Conservation (phyloP, 257 asterid genomes). For the Ilex aquifolium region DNA sequence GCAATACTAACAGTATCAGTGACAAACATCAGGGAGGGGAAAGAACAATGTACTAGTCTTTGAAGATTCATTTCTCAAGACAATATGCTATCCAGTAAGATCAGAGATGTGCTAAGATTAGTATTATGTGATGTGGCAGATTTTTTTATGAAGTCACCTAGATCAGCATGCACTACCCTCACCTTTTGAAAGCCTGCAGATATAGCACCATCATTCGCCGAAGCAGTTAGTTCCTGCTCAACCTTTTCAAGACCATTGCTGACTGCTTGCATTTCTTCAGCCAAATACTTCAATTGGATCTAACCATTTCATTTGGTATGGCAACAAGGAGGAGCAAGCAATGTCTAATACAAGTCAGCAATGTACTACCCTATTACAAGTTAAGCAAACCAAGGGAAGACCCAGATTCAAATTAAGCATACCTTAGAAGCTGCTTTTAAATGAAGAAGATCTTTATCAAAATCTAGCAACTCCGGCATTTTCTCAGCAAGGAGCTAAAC, state of each 20-base stretch:
- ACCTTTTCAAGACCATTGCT: conserved; percentile 97
- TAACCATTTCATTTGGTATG: conserved; percentile 12
- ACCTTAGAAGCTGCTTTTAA: conserved; percentile 98
- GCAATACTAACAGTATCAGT: too few relatives aligned
- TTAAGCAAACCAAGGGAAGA: conserved; percentile 12
- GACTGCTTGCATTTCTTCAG: conserved; percentile 99
- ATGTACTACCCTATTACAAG: background rate
- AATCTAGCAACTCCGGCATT: conserved; percentile 89
- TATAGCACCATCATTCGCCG: conserved; percentile 82
- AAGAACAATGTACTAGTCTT: too few relatives aligned
- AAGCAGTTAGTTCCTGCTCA: conserved; percentile 83
- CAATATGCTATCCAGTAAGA: too few relatives aligned
- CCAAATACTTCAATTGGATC: conserved; percentile 94
- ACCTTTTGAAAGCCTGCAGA: conserved; percentile 91
- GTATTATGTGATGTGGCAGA: background rate
- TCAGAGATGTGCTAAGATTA: too few relatives aligned
- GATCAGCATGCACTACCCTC: conserved; percentile 14
- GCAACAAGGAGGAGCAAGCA: conserved; percentile 22
- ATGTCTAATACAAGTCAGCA: conserved; percentile 2
- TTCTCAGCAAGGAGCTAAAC: conserved; percentile 77
- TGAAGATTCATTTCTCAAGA: too few relatives aligned
- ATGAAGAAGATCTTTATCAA: conserved; percentile 79
- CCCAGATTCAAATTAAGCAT: conserved; percentile 7
- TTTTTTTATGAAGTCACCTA: conserved; percentile 1
- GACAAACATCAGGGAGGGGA: too few relatives aligned